phyloP scores from a whole-genome alignment of 495 filamentous ascomycete genomes.

The Annulohypoxylon nitens region DNA sequence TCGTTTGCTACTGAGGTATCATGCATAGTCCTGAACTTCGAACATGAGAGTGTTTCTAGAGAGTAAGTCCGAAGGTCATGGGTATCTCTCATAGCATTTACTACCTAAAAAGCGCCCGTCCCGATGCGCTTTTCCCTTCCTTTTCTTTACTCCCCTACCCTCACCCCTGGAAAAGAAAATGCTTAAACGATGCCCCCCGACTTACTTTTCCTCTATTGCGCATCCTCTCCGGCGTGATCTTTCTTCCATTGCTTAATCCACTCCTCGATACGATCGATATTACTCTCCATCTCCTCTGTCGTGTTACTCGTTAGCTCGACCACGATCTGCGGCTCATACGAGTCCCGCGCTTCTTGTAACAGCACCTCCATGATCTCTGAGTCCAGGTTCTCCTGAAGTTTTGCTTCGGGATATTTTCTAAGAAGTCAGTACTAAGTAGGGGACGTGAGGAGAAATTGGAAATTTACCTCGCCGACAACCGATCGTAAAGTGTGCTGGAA shows the following conservation, averaged over 20 bases:
- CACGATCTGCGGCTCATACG: conserved; percentile 88
- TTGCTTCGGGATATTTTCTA: conserved; percentile 83
- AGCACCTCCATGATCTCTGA: conserved; percentile 98
- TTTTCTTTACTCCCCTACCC: not conserved
- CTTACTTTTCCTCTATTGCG: conserved; percentile 5
- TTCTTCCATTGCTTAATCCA: conserved; percentile 88
- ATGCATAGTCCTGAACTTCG: not conserved
- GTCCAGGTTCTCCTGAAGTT: conserved; percentile 96
- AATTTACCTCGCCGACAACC: conserved; percentile 75
- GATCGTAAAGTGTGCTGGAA: conserved; percentile 84
- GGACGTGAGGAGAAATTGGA: not conserved
- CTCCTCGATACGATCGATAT: conserved; percentile 82
- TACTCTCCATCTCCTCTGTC: conserved; percentile 85
- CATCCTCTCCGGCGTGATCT: conserved; percentile 59
- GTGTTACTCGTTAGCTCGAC: conserved; percentile 89
- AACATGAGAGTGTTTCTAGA: not conserved
- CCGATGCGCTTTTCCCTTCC: not conserved
- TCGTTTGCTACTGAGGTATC: too few species aligned
- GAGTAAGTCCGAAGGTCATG: not conserved
- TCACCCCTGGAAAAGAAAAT: not conserved
- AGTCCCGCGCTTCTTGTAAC: conserved; percentile 87
- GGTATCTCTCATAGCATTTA: conserved; percentile 39
- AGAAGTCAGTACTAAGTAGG: conserved; percentile 5
- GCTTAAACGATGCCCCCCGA: too few species aligned
- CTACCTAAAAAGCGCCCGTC: conserved; percentile 19